These are phyloP conservation scores for Diaporthe ampelina DNA, from an alignment of 2,329 filamentous ascomycete species.

Conservation along the genomic window DNA sequence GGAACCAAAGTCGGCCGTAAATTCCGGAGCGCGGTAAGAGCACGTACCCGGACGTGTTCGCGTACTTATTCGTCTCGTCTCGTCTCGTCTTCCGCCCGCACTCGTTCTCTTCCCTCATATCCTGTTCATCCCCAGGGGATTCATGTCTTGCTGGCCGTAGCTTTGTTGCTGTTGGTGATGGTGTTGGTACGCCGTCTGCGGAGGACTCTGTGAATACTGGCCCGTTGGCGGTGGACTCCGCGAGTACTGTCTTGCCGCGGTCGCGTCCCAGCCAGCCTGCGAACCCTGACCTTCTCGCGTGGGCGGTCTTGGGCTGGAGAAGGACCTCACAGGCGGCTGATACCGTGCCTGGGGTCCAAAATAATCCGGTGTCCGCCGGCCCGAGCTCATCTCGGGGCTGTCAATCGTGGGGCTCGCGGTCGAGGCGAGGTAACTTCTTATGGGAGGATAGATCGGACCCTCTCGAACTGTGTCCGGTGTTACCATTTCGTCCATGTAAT, in stretches of 20 bases:
- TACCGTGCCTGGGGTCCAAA: conserved; percentile 69
- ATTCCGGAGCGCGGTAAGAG: background rate
- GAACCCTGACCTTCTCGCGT: conserved; percentile 44
- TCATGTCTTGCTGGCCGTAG: conserved; percentile 55
- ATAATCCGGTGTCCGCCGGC: conserved; percentile 67
- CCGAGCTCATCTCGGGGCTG: conserved; percentile 45
- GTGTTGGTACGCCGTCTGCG: conserved; percentile 43
- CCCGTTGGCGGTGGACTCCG: conserved; percentile 33
- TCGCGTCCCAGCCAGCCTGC: conserved; percentile 59
- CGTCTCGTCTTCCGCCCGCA: conserved; percentile 32
- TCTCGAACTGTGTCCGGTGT: conserved; percentile 58
- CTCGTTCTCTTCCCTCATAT: conserved; percentile 54
- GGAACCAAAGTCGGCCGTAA: background rate
- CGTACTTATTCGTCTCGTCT: conserved; percentile 24
- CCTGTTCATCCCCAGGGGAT: conserved; percentile 70
- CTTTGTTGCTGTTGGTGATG: conserved; percentile 39
- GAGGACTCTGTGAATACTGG: conserved; percentile 39
- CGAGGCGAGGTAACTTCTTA: conserved; percentile 42
- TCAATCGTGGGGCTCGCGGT: conserved; percentile 38
- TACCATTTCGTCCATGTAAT: conserved; percentile 60
- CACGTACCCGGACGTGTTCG: conserved; percentile 29
- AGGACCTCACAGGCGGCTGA: conserved; percentile 67
- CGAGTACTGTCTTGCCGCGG: conserved; percentile 49
- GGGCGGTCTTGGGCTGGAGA: conserved; percentile 68
- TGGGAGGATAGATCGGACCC: conserved; percentile 43